Evolutionary conservation across 331 rosid genomes (phyloP), one percentile per base, ranked within the genome.

Genomic region (Stylosanthes scabra): DNA sequence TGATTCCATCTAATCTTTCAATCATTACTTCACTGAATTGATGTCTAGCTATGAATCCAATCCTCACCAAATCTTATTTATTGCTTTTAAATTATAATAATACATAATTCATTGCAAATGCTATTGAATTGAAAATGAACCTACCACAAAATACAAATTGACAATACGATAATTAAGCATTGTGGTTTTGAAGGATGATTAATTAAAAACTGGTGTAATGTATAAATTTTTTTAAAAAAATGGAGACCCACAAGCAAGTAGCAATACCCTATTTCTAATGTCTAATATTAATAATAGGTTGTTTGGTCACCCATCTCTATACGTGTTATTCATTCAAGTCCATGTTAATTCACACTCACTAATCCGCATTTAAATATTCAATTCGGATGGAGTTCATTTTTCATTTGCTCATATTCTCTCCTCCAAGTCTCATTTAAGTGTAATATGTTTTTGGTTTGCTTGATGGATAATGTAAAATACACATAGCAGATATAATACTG

Each of bases 1-100:
- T 31, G 8, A 57, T 71, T 71, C 14, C 51, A 58, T 72, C 27
- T 57, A 59, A n/a, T 72, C 39, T 65, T 65, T 41, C 20, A 64
- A 73, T 73, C 65, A 61, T 75, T 37, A 14, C 64, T 31, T 28
- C 61, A 41, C 25, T 65, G 83, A 68, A 72, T 3, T 63, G 75
- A 59, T 68, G 75, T 58, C 50, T 68, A 20, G 42, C 37, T 61
- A 63, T 71, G 66, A 31, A 20, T 41, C 55, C 29, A 16, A 42
- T 2, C 74, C 37, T 71, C 42, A 80, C 40, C 74, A 7, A 63
- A 8, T 70, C 28, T 9, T 47, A 61, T 16, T 63, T 63, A 39
- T 63, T 50, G 54, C 63, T 61, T 20, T 63, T 39, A 20, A 13
- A 51, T 0, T 28, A 41, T 45, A 58, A 27, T 8, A 52, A 52